Base-by-base conservation (phyloP, 768 basidiomycete genomes). In the Suillus fuscotomentosus region DNA sequence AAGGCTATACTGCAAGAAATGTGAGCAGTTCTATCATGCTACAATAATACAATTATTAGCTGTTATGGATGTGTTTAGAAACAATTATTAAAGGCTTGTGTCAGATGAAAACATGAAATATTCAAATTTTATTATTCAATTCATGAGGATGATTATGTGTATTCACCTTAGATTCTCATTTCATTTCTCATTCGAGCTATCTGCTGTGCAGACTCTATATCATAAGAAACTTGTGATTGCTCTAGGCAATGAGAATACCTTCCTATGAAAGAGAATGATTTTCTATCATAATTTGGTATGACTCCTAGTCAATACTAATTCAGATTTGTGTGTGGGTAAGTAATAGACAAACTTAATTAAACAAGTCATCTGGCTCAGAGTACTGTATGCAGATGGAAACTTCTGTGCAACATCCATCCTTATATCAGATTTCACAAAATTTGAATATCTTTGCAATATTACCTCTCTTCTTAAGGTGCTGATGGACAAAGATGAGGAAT, bases 211-310 rank as follows among this genome's bases (percentile, higher is more conserved):
- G 10, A 47, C n/a, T 0, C 8, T 4, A 1, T n/a, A 10, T 22
- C 45, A 22, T 3, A n/a, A 47, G 10, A 8, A 22, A 9, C 45
- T 47, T 5, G 0, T 47, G 4, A n/a, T 3, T 3, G 45, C 4
- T 4, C 11, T 47, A 1, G 0, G 4, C 10, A n/a, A 22, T 3
- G n/a, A 47, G 0, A 5, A n/a, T 11, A 3, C 3, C 0, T 3
- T 10, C 0, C n/a, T 10, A 3, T 3, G 45, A 0, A n/a, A 11
- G 10, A n/a, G 45, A 3, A 47, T 47, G 45, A n/a, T 47, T 11
- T 9, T 10, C 9, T 47, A 47, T 3, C 45, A 47, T 11, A n/a
- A 47, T 10, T 20, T 47, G 2, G 9, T 10, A 11, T 47, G n/a
- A 20, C n/a, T n/a, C 4, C 10, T 47, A 0, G 45, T 47, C 1